Base-by-base conservation (phyloP, 441 rosid genomes). In the Euphorbia schlechtendalii region DNA sequence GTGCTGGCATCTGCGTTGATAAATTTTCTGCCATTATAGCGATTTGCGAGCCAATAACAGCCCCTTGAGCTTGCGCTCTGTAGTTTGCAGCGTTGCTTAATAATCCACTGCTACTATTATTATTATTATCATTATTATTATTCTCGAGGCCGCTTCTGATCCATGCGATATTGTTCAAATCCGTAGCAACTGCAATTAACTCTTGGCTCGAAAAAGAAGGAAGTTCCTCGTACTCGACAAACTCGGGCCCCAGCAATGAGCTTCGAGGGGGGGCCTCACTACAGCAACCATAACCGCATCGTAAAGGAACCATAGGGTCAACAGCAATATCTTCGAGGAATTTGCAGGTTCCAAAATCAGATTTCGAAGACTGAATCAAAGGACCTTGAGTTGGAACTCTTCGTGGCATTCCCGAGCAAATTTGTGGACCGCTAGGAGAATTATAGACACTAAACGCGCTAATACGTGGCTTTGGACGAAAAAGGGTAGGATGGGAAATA, bases 101-200 rank as follows among this genome's bases (percentile, higher is more conserved):
- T 43, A 52, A 40, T 56, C 66, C 65, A 22, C 56, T 21, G 40
- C 66, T 61, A n/a, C n/a, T n/a, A n/a, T n/a, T n/a, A n/a, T n/a
- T n/a, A n/a, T n/a, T n/a, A n/a, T n/a, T n/a, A n/a, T n/a, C n/a
- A n/a, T n/a, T n/a, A n/a, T n/a, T n/a, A 34, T 70, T 65, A 48
- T 70, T 83, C 74, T 82, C 82, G 32, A 90, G 85, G 27, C 90
- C 85, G 41, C 93, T 93, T 74, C 78, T 86, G 54, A 88, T 84
- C 95, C 97, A 87, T 10, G 95, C 92, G 61, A 88, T 83, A 73
- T 79, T 90, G 84, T 88, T 93, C 79, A 93, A 71, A 69, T 93
- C 97, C 0, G 94, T 84, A 25, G 96, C 96, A 68, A 86, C 79
- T 63, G 95, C 83, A 73, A 88, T 77, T 53, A 93, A 69, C 69